Base-by-base conservation (phyloP, 163 green algal genomes). In the Chlorella variabilis region DNA sequence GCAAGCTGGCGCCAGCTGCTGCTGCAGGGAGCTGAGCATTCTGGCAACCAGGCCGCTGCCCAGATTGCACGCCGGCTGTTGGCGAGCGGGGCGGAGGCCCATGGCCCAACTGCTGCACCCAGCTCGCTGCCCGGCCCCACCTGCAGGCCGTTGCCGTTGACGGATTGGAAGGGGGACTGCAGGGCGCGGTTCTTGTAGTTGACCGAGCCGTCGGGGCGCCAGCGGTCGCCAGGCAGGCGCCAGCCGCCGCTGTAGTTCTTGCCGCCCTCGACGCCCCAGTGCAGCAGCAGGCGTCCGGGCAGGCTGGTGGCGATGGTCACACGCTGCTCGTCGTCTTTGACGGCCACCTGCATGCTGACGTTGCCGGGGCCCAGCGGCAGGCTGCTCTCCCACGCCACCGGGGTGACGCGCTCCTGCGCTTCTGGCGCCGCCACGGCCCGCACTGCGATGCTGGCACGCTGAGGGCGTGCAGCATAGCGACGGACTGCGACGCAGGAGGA, bases 161-260 rank as follows among this genome's bases (percentile, higher is more conserved):
- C 51, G 4, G 71, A 9, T 23, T 41, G 27, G 42, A 90, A 83
- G 2, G 92, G 93, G 25, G 95, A 98, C 86, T 99, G 96, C 84
- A 99, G 89, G 7, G 96, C 96, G 29, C 96, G 90, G 29, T 98
- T 89, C 83, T 99, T 99, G 89, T 99, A 99, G 73, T 94, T 84
- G 8, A 91, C 85, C 13, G 96, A 98, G 69, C 94, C 94, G 31
- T 94, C 87, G 1, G 96, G 96, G 41, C 90, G 85, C n/a, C 71
- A 82, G 4, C 33, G 48, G 18, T 77, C 68, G n/a, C 86, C 90
- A 1, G 95, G 95, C 41, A 99, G 89, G 15, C 92, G 84, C 96
- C 96, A 99, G 71, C 95, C 95, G 4, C 90, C 92, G 74, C 94
- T 91, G 86, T 97, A 97, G 49, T 91, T 82, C n/a, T 85, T 89